Base-by-base conservation (phyloP, 352 stramenopile genomes). In the Globisporangium perplexum region DNA sequence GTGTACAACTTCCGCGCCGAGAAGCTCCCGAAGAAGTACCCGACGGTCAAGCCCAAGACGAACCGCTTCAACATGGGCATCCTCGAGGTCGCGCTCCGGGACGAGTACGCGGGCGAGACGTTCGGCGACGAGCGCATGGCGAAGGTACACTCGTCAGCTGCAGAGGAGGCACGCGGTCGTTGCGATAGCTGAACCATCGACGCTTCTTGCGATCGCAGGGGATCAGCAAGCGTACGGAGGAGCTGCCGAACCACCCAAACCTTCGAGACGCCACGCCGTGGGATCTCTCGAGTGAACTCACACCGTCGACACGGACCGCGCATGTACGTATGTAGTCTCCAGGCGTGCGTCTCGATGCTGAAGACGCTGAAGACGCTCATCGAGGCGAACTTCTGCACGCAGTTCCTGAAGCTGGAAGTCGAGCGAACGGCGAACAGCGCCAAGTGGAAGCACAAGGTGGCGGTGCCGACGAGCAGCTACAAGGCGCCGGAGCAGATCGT, bases 1-100 rank as follows among this genome's bases (percentile, higher is more conserved):
- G 62, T 67, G 47, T 93, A 95, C 77, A 94, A 93, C 60, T 90
- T 80, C 39, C 79, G 85, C 15, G 85, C 85, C 48, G 83, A 95
- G 64, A 87, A 88, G 52, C 61, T 95, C 12, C 85, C 85, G 8
- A 80, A 75, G 46, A 94, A 93, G 48, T 86, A 86, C 33, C 77
- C 77, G 22, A 86, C 74, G 30, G 46, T 80, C 50, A 82, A 88
- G 45, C 69, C 80, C 7, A 89, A 84, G 52, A 62, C 72, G 3
- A 90, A 88, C 47, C 74, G 77, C 55, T 95, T 93, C 62, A 93
- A 90, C 57, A 84, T 66, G 33, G 82, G 80, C 17, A 85, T 90
- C 41, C 56, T 95, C 33, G 68, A 89, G 50, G 80, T 87, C n/a
- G 62, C 66, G 18, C 58, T 90, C 4, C 76, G 77, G 36, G 67